Evolutionary conservation across 176 grass and related monocot species (phyloP), one percentile per base, ranked within the genome.

Genomic region (Rhynchospora breviuscula): DNA sequence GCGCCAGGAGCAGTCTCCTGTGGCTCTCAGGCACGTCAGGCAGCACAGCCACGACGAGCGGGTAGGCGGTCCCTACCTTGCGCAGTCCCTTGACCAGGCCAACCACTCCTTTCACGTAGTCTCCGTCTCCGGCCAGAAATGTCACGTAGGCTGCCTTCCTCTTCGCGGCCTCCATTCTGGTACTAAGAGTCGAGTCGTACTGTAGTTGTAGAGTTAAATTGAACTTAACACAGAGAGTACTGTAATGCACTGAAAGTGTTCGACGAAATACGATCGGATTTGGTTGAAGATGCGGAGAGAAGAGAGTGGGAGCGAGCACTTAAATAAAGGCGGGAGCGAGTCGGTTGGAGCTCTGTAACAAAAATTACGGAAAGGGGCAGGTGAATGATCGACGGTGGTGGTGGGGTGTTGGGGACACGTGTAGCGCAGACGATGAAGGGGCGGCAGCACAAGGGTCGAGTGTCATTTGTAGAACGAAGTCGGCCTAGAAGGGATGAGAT

Each of bases 21-120:
- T 91, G 92, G 0, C 64, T 85, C 52, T 80, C 78, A 0, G 94
- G 94, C 0, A 97, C 94, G 63, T 97, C 91, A 1, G 91, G 91
- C 51, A 97, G 86, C 61, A 89, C 80, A 7, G 90, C 94, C 29
- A 97, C 94, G 15, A 97, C 94, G 29, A 97, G 88, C 10, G 90
- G 94, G 79, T 94, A 94, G 0, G 72, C 82, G 0, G 94, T 8
- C 1, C 78, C 53, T 2, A 90, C 91, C 29, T 79, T 80, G 44
- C 94, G 89, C 5, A 97, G 86, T 0, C 91, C 94, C 90, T 97
- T 97, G 26, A 87, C 89, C 1, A 97, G 86, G 0, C 94, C 91
- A 0, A 97, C 91, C 18, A 29, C 90, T 43, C 91, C 94, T 85
- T 94, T 97, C 49, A 90, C 89, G 48, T 94, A 97, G 75, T 97